phyloP scores from a whole-genome alignment of 2,329 filamentous ascomycete genomes.

The Xylaria sp. region DNA sequence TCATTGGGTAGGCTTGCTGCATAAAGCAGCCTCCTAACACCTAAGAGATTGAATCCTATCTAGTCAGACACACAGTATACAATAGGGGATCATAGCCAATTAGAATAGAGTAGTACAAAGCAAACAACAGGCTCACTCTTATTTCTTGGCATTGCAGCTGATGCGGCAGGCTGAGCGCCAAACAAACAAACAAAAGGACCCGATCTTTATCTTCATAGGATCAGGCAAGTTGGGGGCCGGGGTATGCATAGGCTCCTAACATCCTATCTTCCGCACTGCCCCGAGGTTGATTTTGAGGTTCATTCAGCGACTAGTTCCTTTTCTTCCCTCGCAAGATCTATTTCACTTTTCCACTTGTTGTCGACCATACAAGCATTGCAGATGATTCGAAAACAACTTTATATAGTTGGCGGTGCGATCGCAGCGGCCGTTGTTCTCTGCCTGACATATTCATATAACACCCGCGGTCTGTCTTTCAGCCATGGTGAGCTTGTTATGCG shows the following conservation, averaged over 20 bases:
- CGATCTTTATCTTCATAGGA: background rate
- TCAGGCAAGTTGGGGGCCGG: no score
- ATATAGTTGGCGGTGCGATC: background rate
- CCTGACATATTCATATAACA: background rate
- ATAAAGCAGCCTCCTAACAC: no score
- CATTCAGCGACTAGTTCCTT: background rate
- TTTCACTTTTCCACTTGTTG: background rate
- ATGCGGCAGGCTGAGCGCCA: background rate
- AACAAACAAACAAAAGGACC: background rate
- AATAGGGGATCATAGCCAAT: no score
- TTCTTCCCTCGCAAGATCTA: background rate
- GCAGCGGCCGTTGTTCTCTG: background rate
- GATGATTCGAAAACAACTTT: background rate
- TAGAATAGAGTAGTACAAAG: no score
- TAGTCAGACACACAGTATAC: background rate
- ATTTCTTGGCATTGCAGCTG: background rate
- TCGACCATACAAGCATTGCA: background rate
- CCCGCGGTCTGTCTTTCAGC: background rate
- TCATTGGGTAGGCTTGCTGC: background rate
- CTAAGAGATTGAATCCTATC: background rate
- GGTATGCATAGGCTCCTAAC: background rate
- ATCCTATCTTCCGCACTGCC: background rate
- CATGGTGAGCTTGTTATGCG: background rate
- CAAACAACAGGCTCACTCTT: no score
- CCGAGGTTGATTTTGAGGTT: background rate